Percentiles rank a stretch among this genome's conserved stretches.
phyloP scores from a whole-genome alignment of 1,284 basidiomycete genomes.

The Mycosarcoma maydis region DNA sequence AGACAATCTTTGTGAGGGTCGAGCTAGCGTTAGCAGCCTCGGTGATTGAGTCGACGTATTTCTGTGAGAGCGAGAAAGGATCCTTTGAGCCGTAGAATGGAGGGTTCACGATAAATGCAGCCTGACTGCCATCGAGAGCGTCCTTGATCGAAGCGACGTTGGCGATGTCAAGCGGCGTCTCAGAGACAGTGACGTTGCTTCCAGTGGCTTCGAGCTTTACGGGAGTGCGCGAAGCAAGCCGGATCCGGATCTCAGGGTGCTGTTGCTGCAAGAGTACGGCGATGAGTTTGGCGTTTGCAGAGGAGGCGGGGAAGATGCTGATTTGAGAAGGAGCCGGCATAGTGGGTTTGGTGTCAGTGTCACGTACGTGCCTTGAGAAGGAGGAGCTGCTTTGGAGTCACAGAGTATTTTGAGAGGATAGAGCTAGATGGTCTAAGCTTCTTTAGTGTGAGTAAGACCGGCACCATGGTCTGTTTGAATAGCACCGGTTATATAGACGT shows the following conservation, averaged over 20 bases:
- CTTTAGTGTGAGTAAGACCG: too few species aligned
- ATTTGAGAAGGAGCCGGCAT: conserved; percentile 23
- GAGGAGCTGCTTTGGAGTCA: not conserved
- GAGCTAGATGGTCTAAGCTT: too few species aligned
- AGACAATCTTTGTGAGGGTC: conserved; percentile 22
- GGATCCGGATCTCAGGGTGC: conserved; percentile 15
- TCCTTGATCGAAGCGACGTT: conserved; percentile 15
- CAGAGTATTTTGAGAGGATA: too few species aligned
- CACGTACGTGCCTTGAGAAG: not conserved
- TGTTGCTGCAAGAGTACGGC: conserved; percentile 15
- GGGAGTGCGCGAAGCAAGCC: conserved; percentile 21
- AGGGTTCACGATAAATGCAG: conserved; percentile 31
- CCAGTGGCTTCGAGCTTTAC: conserved; percentile 10
- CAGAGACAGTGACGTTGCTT: conserved; percentile 11
- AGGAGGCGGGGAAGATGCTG: conserved; percentile 36
- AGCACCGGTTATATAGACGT: conserved; percentile 4
- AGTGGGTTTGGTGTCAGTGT: not conserved
- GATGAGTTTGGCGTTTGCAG: conserved; percentile 7
- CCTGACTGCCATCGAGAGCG: conserved; percentile 21
- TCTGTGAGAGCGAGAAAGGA: conserved; percentile 6
- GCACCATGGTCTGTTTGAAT: too few species aligned
- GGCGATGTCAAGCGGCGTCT: conserved; percentile 12
- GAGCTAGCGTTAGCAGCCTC: conserved; percentile 19
- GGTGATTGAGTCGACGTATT: conserved; percentile 7
- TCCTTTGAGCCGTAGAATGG: conserved; percentile 11